Conservation (phyloP, 495 filamentous ascomycete species). For the Clohesyomyces aquaticus region DNA sequence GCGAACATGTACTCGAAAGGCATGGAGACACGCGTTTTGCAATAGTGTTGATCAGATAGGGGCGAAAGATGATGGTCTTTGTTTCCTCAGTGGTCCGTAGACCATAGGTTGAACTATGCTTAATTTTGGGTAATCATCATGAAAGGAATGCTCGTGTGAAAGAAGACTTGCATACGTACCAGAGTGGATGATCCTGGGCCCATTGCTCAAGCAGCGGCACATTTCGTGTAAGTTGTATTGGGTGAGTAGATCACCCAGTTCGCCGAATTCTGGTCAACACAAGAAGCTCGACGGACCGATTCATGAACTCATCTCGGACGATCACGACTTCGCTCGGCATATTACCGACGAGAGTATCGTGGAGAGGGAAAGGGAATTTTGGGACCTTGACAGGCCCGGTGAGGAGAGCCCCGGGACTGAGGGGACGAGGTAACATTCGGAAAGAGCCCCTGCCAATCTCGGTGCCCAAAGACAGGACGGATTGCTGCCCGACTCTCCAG, state of each 20-base stretch:
- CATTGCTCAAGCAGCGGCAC: background rate
- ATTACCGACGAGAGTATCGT: too few species aligned
- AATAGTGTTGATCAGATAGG: conserved; percentile 39
- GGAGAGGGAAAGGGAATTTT: background rate
- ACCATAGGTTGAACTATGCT: conserved; percentile 45
- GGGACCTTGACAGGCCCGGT: conserved; percentile 8
- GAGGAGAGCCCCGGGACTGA: conserved; percentile 3
- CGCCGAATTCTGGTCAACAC: too few species aligned
- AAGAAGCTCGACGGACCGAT: background rate
- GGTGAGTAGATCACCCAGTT: too few species aligned
- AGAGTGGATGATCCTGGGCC: background rate
- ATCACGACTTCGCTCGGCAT: too few species aligned
- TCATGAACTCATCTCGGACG: background rate
- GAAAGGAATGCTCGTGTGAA: conserved; percentile 14
- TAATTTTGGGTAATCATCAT: conserved; percentile 40
- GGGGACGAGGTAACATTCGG: background rate
- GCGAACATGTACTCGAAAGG: background rate
- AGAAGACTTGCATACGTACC: conserved; percentile 25
- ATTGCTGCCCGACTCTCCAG: conserved; percentile 12
- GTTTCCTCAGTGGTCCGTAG: conserved; percentile 35
- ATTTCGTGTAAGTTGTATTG: too few species aligned
- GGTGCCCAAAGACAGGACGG: conserved; percentile 18
- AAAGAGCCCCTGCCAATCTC: conserved; percentile 26
- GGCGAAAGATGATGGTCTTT: conserved; percentile 43
- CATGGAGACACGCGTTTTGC: background rate